These are phyloP conservation scores for Phycomyces nitens DNA, from an alignment of 192 early-diverging fungal species.

Conservation along the genomic window DNA sequence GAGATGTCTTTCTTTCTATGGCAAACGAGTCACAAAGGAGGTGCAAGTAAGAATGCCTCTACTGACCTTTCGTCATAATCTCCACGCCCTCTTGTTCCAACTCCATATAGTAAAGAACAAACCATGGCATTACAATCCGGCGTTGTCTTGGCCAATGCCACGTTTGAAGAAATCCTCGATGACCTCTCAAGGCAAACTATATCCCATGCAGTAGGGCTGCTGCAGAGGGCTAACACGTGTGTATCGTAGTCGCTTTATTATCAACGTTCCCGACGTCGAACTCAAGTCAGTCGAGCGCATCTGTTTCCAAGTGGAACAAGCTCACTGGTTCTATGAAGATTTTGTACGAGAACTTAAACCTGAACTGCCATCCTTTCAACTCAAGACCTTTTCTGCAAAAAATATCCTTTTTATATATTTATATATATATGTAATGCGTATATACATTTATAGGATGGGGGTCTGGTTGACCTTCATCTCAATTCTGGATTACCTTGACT, in stretches of 20 bases:
- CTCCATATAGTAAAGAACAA: neutral
- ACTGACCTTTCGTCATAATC: neutral
- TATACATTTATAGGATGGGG: no score
- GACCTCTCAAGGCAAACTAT: slow-evolving; percentile 74
- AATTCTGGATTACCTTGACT: slow-evolving; percentile 37
- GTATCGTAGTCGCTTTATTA: slow-evolving; percentile 83
- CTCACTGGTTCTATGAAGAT: slow-evolving; percentile 99
- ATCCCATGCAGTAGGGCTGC: no score
- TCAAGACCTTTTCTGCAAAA: slow-evolving; percentile 79
- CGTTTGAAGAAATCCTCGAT: slow-evolving; percentile 82
- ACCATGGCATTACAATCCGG: slow-evolving; percentile 13
- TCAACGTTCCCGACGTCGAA: slow-evolving; percentile 97
- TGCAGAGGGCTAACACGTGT: neutral
- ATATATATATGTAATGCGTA: neutral
- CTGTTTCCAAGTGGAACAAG: slow-evolving; percentile 98
- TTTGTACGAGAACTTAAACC: slow-evolving; percentile 88
- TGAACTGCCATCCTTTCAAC: slow-evolving; percentile 74
- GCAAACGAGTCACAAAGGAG: neutral
- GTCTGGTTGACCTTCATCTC: neutral
- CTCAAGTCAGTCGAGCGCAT: slow-evolving; percentile 91
- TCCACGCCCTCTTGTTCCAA: neutral
- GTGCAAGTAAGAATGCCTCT: neutral
- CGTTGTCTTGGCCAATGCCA: slow-evolving; percentile 54
- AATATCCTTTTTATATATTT: slow-evolving; percentile 43
- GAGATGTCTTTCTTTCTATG: neutral